Evolutionary conservation across 2,329 filamentous ascomycete species (phyloP), one percentile per base, ranked within the genome.

Genomic region (Ophiostoma sp.): DNA sequence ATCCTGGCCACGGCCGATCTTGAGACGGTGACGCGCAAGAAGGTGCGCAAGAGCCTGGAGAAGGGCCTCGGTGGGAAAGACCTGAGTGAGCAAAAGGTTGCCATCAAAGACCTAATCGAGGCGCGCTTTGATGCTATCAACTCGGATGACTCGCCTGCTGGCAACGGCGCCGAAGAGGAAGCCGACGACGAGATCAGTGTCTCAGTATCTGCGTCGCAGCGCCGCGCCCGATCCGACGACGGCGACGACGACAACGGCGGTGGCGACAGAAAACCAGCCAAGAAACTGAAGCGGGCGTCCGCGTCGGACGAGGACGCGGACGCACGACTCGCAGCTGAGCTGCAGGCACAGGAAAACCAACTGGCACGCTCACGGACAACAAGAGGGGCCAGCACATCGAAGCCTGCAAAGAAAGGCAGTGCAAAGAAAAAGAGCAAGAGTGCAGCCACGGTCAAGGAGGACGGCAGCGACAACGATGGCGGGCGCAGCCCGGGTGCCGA

Each of bases 281-380:
- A 82, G 73, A 93, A 92, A 80, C 90, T 90, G 71, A 89, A 89
- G 77, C 85, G 86, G 62, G 85, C 87, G 36, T 82, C 81, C 17
- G 80, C 83, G 52, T 81, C 81, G n/a, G 73, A 75, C 10, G 85
- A 87, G 74, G 92, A 96, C 73, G 90, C 91, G 41, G 95, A 99
- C 79, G 95, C 94, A 44, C 88, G 90, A 64, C 87, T 94, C 72
- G 95, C 95, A 0, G 93, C 93, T 20, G 88, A 90, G 78, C 84
- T 99, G 48, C 95, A 99, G 80, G 94, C 93, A 0, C 92, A 98
- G 79, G 93, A 97, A 81, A 96, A 98, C 79, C 85, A 87, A 72
- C 81, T 86, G 67, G 83, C 81, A 2, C 83, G 87, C 62, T 88
- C 87, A 67, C 85, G 92, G 69, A 86, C 91, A 23, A 97, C 94